Evolutionary conservation across 306 rosid genomes (phyloP).

Genomic region (Prunus mongolica): DNA sequence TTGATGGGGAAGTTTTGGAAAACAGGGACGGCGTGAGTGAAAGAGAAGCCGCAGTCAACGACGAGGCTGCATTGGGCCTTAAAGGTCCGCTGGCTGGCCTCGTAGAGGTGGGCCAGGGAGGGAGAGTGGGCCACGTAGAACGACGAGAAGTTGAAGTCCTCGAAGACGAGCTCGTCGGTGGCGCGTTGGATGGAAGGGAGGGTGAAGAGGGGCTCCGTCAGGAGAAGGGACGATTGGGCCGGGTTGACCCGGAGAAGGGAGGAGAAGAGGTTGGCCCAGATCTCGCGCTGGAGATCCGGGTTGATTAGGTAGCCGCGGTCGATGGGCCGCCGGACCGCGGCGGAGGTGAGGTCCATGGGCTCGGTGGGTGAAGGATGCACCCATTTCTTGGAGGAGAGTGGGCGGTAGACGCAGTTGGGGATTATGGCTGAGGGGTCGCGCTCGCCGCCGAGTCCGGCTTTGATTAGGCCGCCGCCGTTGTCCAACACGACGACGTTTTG

Average conservation of each 20-base stretch:
- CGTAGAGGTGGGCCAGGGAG: conserved; percentile 74
- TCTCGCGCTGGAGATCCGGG: conserved; percentile 90
- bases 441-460: conserved; percentile 83
- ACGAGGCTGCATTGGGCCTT: conserved; percentile 88
- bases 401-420: conserved; percentile 77
- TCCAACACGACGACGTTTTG: conserved; percentile 70
- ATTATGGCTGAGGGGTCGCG: conserved; percentile 59
- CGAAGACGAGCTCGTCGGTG: conserved; percentile 80
- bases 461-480: conserved; percentile 92
- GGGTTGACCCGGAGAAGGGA: conserved; percentile 60
- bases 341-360: conserved; percentile 75
- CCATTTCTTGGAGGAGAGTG: conserved; percentile 81
- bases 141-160: conserved; percentile 70
- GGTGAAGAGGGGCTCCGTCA: conserved; percentile 84
- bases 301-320: conserved; percentile 87
- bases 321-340: conserved; percentile 84
- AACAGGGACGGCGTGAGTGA: conserved; percentile 86
- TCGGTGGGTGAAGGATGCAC: conserved; percentile 55
- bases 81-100: conserved; percentile 62
- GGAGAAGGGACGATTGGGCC: conserved; percentile 62
- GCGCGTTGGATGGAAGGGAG: conserved; percentile 83
- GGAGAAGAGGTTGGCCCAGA: conserved; percentile 85
- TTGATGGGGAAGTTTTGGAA: conserved; percentile 77
- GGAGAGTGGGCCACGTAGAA: conserved; percentile 72
- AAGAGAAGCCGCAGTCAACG: conserved; percentile 88